These are phyloP conservation scores for Cinnamomum chago DNA, from an alignment of 164 flowering plant genomes.

Conservation along the genomic window DNA sequence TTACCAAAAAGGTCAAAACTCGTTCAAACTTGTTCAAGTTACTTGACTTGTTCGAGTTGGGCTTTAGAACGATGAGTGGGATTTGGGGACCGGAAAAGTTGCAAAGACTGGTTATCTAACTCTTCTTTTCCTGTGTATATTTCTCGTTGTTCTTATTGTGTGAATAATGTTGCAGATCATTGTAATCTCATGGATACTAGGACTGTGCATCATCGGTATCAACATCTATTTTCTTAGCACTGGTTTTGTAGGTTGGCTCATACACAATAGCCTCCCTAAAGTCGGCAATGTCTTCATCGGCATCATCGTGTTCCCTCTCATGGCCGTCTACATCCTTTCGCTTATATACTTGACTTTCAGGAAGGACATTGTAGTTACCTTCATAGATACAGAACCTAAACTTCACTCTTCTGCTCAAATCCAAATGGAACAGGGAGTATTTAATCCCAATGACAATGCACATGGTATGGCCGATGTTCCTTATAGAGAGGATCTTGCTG, in stretches of 20 bases:
- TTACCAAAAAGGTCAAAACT: no score
- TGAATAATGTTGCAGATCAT: conserved; percentile 47
- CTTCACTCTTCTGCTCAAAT: conserved; percentile 24
- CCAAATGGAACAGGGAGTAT: conserved; percentile 41
- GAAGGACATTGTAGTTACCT: conserved; percentile 62
- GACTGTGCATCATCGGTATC: conserved; percentile 66
- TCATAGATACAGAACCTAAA: conserved; percentile 35
- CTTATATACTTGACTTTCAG: conserved; percentile 64
- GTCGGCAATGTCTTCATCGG: conserved; percentile 71
- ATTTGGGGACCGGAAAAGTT: no score
- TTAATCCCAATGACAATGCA: no score
- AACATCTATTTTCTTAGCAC: conserved; percentile 78
- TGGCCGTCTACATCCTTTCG: conserved; percentile 58
- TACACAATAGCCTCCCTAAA: conserved; percentile 54
- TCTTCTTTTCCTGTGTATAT: background rate
- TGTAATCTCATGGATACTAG: conserved; percentile 68
- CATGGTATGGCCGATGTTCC: conserved; percentile 25
- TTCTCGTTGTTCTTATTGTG: background rate
- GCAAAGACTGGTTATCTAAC: no score
- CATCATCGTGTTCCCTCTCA: conserved; percentile 68
- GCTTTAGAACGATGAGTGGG: no score
- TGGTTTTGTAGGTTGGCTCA: conserved; percentile 62
- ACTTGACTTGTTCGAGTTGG: no score
- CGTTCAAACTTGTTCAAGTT: no score
- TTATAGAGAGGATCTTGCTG: conserved; percentile 65